Evolutionary conservation across 257 asterid genomes (phyloP).

Genomic region (Cynanchum wilfordii): DNA sequence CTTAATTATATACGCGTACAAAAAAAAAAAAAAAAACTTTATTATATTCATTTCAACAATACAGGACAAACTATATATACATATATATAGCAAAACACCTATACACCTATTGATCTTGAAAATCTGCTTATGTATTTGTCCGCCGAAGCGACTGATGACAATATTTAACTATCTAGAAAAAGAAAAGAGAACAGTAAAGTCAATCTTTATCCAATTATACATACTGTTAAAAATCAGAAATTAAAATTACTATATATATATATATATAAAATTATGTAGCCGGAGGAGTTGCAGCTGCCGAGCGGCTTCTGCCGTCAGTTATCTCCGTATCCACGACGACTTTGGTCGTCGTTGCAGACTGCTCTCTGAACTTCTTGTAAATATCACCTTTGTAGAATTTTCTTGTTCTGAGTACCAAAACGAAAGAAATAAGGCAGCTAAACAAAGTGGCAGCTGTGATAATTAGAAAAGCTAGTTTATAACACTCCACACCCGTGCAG

Average conservation of each 20-base stretch:
- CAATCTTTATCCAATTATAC: not conserved
- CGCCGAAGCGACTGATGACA: not conserved
- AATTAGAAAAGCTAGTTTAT: constrained; percentile 39
- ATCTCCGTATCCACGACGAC: constrained; percentile 10
- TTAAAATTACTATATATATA: not conserved
- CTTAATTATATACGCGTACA: too few relatives aligned
- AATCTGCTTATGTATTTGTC: not conserved
- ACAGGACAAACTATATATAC: too few relatives aligned
- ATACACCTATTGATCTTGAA: not conserved
- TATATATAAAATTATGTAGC: not conserved
- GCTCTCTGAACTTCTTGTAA: constrained; percentile 47
- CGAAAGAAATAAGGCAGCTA: constrained; percentile 29
- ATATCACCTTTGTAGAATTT: constrained; percentile 51
- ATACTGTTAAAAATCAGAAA: not conserved
- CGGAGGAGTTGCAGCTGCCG: not conserved
- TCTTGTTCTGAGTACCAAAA: constrained; percentile 49
- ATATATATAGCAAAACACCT: not conserved
- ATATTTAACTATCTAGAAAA: not conserved
- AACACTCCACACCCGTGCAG: constrained; percentile 45
- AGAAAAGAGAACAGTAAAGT: not conserved
- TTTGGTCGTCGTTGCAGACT: constrained; percentile 1
- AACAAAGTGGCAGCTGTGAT: constrained; percentile 38
- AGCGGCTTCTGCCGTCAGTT: not conserved
- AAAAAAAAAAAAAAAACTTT: too few relatives aligned
- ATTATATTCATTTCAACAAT: not conserved